phyloP scores from a whole-genome alignment of 768 basidiomycete species.

The Pholiota microspora region DNA sequence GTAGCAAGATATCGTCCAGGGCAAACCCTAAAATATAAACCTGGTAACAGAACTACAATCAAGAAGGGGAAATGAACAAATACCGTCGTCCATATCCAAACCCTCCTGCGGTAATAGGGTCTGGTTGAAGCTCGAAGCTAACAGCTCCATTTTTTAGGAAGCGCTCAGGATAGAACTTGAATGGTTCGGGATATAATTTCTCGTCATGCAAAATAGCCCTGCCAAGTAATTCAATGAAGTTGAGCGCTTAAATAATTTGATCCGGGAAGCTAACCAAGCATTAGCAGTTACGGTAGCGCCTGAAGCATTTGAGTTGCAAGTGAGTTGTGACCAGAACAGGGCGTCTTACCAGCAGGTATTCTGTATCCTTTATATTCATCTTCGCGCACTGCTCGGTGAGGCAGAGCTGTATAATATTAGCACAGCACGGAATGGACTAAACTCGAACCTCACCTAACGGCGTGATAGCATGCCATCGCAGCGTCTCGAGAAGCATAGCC shows the following conservation, averaged over 20 bases:
- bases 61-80: background rate
- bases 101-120: conserved; percentile 18
- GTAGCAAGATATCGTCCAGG: conserved; percentile 35
- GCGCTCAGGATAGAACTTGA: conserved; percentile 53
- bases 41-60: background rate
- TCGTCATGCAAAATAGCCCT: conserved; percentile 51
- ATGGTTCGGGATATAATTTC: conserved; percentile 48
- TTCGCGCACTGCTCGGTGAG: conserved; percentile 30
- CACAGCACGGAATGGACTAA: conserved; percentile 1
- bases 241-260: background rate
- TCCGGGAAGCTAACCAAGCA: conserved; percentile 19
- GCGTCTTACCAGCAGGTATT: conserved; percentile 22
- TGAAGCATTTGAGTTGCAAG: conserved; percentile 5
- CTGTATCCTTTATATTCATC: conserved; percentile 29
- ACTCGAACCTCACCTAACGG: conserved; percentile 30
- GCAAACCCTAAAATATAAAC: conserved; percentile 23
- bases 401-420: conserved; percentile 23
- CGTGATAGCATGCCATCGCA: conserved; percentile 38
- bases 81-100: conserved; percentile 36
- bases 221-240: background rate
- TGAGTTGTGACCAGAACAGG: background rate
- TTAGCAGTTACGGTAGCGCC: conserved; percentile 28
- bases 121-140: conserved; percentile 16
- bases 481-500: conserved; percentile 40
- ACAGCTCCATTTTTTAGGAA: conserved; percentile 33